Evolutionary conservation across 2,329 filamentous ascomycete genomes (phyloP).

Genomic region (Epichloe sylvatica): DNA sequence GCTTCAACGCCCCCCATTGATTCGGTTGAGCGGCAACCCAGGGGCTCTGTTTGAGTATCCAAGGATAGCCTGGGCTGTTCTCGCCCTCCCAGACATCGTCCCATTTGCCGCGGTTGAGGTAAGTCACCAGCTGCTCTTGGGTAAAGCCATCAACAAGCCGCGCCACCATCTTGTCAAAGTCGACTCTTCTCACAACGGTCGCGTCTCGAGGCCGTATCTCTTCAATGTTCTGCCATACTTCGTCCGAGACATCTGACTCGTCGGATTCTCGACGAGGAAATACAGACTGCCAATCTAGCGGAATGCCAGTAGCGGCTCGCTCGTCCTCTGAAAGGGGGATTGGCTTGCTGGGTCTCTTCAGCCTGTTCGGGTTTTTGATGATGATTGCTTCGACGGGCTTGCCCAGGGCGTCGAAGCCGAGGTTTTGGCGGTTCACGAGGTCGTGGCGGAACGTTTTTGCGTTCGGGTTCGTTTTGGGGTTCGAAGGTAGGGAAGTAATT

Average conservation of each 20-base stretch:
- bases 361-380: conserved; percentile 25
- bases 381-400: conserved; percentile 31
- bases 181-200: conserved; percentile 21
- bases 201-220: conserved; percentile 30
- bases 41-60: conserved; percentile 26
- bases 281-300: conserved; percentile 20
- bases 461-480: background rate
- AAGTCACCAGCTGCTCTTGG: conserved; percentile 28
- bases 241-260: conserved; percentile 15
- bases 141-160: conserved; percentile 33
- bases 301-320: conserved; percentile 2
- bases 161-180: conserved; percentile 28
- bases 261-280: conserved; percentile 14
- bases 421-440: conserved; percentile 16
- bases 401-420: conserved; percentile 22
- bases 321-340: conserved; percentile 10
- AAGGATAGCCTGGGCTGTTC: conserved; percentile 18
- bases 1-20: conserved; percentile 7
- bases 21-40: conserved; percentile 26
- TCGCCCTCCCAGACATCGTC: background rate
- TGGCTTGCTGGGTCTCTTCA: conserved; percentile 10
- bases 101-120: conserved; percentile 17
- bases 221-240: conserved; percentile 33
- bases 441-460: conserved; percentile 11
- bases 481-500: background rate